Evolutionary conservation across 2,329 filamentous ascomycete species (phyloP).

Genomic region (Pestalotiopsis sp.): DNA sequence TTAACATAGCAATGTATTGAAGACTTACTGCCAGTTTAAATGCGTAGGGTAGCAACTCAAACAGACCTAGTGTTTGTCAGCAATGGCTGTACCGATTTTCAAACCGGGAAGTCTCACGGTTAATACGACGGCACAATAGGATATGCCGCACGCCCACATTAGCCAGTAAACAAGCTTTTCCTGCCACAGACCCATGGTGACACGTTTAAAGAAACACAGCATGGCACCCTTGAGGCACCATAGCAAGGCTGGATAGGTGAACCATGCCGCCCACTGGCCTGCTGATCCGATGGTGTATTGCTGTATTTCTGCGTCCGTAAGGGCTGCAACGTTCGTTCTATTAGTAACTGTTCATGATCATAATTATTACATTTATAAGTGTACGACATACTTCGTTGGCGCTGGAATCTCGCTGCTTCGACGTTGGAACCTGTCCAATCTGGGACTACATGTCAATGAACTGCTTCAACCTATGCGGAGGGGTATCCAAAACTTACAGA

Average conservation of each 20-base stretch:
- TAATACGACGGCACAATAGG: slow-evolving; percentile 33
- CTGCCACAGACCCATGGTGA: slow-evolving; percentile 35
- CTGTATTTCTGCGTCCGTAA: background rate
- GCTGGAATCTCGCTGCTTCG: background rate
- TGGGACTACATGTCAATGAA: background rate
- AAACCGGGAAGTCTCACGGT: slow-evolving; percentile 17
- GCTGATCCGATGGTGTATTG: slow-evolving; percentile 3
- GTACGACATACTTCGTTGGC: background rate
- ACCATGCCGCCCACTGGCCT: slow-evolving; percentile 1
- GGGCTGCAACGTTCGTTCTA: background rate
- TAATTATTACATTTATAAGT: background rate
- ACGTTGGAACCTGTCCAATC: slow-evolving; percentile 2
- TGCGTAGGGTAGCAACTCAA: slow-evolving; percentile 31
- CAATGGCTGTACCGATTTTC: background rate
- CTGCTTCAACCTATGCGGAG: background rate
- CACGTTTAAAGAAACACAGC: slow-evolving; percentile 32
- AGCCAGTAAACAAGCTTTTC: slow-evolving; percentile 28
- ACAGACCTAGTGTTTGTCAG: slow-evolving; percentile 20
- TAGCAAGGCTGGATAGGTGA: slow-evolving; percentile 22
- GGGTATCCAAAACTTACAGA: background rate
- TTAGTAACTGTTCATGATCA: background rate
- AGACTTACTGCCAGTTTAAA: slow-evolving; percentile 14
- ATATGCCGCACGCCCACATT: slow-evolving; percentile 25
- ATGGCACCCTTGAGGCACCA: slow-evolving; percentile 29
- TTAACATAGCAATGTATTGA: too few relatives aligned